Conservation (phyloP, 2,329 filamentous ascomycete genomes). For the Sarocladium strictum region DNA sequence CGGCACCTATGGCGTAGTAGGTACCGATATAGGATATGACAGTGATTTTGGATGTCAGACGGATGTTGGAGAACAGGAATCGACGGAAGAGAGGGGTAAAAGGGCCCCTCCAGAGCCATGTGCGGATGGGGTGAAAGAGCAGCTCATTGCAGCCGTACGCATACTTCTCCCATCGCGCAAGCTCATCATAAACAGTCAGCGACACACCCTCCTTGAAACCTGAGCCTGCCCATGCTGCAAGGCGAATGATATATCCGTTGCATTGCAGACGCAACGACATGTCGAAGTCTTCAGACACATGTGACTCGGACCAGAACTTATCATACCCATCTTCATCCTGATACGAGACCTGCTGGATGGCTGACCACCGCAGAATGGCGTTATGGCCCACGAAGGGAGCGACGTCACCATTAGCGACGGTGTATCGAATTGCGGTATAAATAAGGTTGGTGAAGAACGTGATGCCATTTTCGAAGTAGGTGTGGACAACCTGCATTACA, state of each 20-base stretch:
- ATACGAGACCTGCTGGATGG: conserved; percentile 68
- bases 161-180: conserved; percentile 83
- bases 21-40: conserved; percentile 74
- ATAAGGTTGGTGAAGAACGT: conserved; percentile 70
- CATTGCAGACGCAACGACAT: conserved; percentile 74
- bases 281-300: conserved; percentile 77
- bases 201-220: conserved; percentile 81
- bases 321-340: conserved; percentile 64
- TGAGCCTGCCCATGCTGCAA: conserved; percentile 68
- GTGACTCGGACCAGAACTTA: conserved; percentile 76
- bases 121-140: conserved; percentile 70
- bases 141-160: conserved; percentile 80
- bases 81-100: conserved; percentile 73
- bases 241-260: conserved; percentile 64
- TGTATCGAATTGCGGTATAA: conserved; percentile 71
- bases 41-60: conserved; percentile 69
- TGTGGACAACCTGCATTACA: conserved; percentile 73
- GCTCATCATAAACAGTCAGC: conserved; percentile 76
- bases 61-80: conserved; percentile 69
- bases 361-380: conserved; percentile 68
- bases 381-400: conserved; percentile 80
- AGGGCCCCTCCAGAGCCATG: conserved; percentile 67
- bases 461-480: conserved; percentile 66
- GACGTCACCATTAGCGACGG: conserved; percentile 71
- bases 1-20: conserved; percentile 72